Conservation (phyloP, 2,329 filamentous ascomycete species). For the Colletotrichum liaoningense region DNA sequence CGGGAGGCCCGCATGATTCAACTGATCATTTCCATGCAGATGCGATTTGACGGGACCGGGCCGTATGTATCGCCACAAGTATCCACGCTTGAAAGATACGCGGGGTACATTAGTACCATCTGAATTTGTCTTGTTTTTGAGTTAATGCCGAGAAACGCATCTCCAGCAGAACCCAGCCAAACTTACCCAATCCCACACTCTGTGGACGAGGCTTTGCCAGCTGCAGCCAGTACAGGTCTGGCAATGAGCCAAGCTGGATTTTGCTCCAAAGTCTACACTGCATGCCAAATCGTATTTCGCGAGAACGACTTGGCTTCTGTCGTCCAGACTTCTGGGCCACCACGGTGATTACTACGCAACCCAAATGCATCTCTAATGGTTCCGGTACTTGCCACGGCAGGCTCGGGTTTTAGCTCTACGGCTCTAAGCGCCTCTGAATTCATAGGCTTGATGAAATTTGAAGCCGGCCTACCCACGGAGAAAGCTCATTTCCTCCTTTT, state of each 20-base stretch:
- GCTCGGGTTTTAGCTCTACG: background rate
- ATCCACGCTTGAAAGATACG: background rate
- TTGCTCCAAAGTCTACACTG: background rate
- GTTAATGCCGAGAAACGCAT: slow-evolving; percentile 10
- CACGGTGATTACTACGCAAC: background rate
- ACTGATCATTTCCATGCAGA: slow-evolving; percentile 18
- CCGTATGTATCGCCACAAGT: slow-evolving; percentile 10
- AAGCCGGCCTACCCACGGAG: background rate
- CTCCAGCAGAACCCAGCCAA: background rate
- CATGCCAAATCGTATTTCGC: background rate
- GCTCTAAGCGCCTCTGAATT: too few species aligned
- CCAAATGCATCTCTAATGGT: fast-evolving
- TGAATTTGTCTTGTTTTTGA: background rate
- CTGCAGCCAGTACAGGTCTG: background rate
- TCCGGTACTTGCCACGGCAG: background rate
- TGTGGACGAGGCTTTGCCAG: background rate
- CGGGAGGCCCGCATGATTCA: slow-evolving; percentile 15
- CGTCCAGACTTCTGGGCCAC: too few species aligned
- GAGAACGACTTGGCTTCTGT: background rate
- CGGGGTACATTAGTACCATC: slow-evolving; percentile 21
- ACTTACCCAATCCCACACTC: background rate
- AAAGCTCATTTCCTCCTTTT: background rate
- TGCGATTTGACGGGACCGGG: slow-evolving; percentile 3
- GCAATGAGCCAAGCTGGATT: background rate
- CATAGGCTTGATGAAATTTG: background rate